Base-by-base conservation (phyloP, 2,329 filamentous ascomycete genomes). In the Fragosphaeria purpurea region DNA sequence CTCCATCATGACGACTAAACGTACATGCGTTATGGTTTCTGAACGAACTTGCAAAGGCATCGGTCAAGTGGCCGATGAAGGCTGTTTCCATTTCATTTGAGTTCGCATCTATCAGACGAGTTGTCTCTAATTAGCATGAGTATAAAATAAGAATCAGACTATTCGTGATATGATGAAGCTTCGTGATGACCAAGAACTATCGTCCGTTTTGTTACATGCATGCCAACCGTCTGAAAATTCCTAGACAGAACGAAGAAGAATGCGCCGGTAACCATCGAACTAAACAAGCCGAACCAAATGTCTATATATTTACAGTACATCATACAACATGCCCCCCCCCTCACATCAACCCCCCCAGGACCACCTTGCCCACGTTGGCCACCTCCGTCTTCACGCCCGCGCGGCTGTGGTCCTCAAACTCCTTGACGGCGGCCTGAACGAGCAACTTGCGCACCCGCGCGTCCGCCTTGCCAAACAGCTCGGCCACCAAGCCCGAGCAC, bases 401-500 rank as follows among this genome's bases (percentile, higher is more conserved):
- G 44, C 91, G 74, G 64, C 86, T 93, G 22, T 81, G 80, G 52
- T 96, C 91, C 65, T 97, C 93, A 65, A 97, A 96, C 62, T 98
- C 93, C 58, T 89, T 83, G 45, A 96, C 84, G 1, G 94, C 80
- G 6, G 86, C 86, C 44, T 88, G 83, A 1, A 98, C 79, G 54
- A 98, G 85, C 47, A 96, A 82, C 70, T 96, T 97, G 55, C 90
- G 76, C 43, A 98, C 77, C 56, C 82, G 83, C 6, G 83, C 78
- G 67, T 98, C 93, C 0, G 87, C 88, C 67, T 98, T 98, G 9
- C 81, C 78, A 59, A 98, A 98, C 49, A 91, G 72, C 63, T 97
- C 93, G 0, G 83, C 86, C 1, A 97, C 75, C 0, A 73, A 67
- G 1, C 80, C 76, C 5, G 75, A 79, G 62, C 87, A 93, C 46